phyloP scores from a whole-genome alignment of 352 stramenopile species.

The Plasmopara viticola region DNA sequence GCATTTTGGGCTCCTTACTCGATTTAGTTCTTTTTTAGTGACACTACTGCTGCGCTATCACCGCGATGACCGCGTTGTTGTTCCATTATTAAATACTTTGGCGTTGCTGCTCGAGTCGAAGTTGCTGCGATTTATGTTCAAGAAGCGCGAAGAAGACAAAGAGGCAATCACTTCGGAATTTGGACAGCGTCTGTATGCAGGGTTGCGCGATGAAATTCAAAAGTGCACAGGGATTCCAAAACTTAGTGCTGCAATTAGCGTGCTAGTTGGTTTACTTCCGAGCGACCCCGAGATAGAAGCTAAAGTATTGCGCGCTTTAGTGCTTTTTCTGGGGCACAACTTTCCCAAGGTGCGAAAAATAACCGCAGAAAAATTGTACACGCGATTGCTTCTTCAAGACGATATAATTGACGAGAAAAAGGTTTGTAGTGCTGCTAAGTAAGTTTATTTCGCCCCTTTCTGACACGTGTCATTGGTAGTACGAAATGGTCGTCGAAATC shows the following conservation, averaged over 20 bases:
- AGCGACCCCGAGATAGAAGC: conserved; percentile 49
- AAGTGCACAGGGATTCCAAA: conserved; percentile 57
- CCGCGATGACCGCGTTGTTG: conserved; percentile 73
- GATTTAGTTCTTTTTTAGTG: conserved; percentile 67
- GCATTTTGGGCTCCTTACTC: conserved; percentile 57
- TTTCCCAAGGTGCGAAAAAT: conserved; percentile 84
- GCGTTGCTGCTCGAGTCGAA: conserved; percentile 64
- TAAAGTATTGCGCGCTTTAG: conserved; percentile 56
- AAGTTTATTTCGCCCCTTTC: background rate
- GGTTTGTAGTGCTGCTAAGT: conserved; percentile 21
- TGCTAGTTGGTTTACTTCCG: conserved; percentile 66
- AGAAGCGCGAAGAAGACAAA: conserved; percentile 10
- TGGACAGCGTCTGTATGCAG: conserved; percentile 53
- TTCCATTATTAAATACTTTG: conserved; percentile 86
- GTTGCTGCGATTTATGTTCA: conserved; percentile 53
- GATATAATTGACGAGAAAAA: conserved; percentile 60
- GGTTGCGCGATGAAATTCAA: conserved; percentile 62
- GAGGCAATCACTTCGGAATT: conserved; percentile 21
- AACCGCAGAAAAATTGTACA: conserved; percentile 80
- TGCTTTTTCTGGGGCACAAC: conserved; percentile 75
- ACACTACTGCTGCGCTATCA: conserved; percentile 50
- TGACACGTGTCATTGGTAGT: conserved; percentile 23
- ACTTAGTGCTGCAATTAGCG: conserved; percentile 55
- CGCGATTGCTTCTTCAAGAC: conserved; percentile 66
- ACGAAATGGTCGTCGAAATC: conserved; percentile 66